Conservation (phyloP, 768 basidiomycete genomes). For the Leccinellum luteum region DNA sequence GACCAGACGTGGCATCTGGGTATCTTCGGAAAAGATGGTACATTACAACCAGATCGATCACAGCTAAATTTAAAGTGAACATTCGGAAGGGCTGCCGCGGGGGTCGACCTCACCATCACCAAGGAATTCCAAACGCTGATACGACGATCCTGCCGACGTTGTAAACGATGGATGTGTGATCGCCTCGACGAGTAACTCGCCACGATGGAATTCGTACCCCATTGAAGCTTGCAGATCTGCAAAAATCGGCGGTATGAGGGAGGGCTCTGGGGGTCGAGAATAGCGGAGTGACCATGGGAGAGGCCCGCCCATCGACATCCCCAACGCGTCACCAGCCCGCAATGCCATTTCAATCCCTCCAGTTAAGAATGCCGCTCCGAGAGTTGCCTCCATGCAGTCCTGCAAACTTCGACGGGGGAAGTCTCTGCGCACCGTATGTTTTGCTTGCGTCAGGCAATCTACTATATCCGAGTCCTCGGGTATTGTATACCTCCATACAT, state of each 20-base stretch:
- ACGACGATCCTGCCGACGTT: conserved; percentile 53
- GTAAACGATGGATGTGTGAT: conserved; percentile 84
- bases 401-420: conserved; percentile 72
- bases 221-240: conserved; percentile 55
- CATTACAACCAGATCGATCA: conserved; percentile 71
- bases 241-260: conserved; percentile 48
- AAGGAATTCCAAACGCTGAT: conserved; percentile 85
- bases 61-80: conserved; percentile 41
- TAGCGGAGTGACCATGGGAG: conserved; percentile 68
- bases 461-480: conserved; percentile 37
- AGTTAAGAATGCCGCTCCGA: conserved; percentile 72
- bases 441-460: conserved; percentile 26
- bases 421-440: conserved; percentile 37
- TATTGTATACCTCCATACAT: conserved; percentile 57
- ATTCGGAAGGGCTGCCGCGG: not conserved
- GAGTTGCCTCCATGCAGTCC: conserved; percentile 84
- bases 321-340: conserved; percentile 58
- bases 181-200: conserved; percentile 69
- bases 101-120: conserved; percentile 70
- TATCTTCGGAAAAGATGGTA: conserved; percentile 69
- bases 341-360: conserved; percentile 75
- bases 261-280: conserved; percentile 27
- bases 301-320: conserved; percentile 70
- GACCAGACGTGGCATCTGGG: conserved; percentile 69
- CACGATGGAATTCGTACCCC: conserved; percentile 66